These are phyloP conservation scores for Klebsormidium nitens DNA, from an alignment of 139 green algal species.

Conservation along the genomic window DNA sequence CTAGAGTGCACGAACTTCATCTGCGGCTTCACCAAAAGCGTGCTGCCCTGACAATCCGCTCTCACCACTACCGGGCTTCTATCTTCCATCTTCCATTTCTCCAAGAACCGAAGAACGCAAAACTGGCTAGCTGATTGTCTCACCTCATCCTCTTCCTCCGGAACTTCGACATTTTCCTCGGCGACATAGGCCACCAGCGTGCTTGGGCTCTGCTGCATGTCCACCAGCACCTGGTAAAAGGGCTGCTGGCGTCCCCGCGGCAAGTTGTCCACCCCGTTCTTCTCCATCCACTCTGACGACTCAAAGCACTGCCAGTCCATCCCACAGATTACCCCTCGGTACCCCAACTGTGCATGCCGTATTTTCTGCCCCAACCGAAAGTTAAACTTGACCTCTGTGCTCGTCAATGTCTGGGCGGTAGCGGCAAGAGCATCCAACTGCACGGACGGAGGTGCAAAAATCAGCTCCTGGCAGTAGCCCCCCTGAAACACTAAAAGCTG, in stretches of 20 bases:
- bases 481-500: too few relatives aligned
- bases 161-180: neutral
- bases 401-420: constrained; percentile 18
- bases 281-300: constrained; percentile 32
- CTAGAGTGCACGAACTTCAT: neutral
- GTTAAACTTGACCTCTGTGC: constrained; percentile 15
- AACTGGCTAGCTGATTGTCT: neutral
- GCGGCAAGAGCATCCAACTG: constrained; percentile 31
- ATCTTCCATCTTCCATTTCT: constrained; percentile 20
- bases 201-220: neutral
- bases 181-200: constrained; percentile 10
- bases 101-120: constrained; percentile 7
- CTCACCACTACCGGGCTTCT: too few relatives aligned
- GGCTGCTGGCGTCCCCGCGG: constrained; percentile 28
- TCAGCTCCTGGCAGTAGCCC: too few relatives aligned
- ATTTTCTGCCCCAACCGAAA: constrained; percentile 46
- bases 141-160: neutral
- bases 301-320: constrained; percentile 46
- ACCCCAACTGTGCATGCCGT: constrained; percentile 32
- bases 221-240: constrained; percentile 42
- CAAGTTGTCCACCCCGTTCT: neutral
- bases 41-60: too few relatives aligned
- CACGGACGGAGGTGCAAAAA: too few relatives aligned
- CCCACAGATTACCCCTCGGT: constrained; percentile 42
- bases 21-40: too few relatives aligned